Conservation (phyloP, 176 grass and related monocot species). For the Carex myosuroides region DNA sequence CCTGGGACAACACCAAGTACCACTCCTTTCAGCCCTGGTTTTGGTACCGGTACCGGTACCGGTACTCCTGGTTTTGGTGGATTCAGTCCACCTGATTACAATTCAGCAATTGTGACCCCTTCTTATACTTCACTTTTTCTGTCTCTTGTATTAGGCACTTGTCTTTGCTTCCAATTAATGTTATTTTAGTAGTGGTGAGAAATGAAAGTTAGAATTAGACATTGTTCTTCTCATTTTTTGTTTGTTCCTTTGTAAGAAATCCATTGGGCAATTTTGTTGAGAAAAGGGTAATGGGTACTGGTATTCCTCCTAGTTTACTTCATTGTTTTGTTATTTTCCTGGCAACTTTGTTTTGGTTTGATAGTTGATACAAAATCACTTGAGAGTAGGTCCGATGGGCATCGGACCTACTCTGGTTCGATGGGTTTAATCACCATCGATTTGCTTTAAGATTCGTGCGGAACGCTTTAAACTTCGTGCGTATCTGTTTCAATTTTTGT, state of each 20-base stretch:
- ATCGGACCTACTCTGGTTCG: no score
- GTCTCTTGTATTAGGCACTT: constrained; percentile 1
- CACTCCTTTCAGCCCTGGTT: neutral
- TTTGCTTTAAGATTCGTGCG: no score
- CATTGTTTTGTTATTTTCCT: neutral
- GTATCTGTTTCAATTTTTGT: no score
- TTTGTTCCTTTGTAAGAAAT: constrained; percentile 18
- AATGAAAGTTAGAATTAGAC: constrained; percentile 1
- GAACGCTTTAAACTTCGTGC: no score
- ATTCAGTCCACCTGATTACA: constrained; percentile 20
- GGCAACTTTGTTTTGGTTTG: neutral
- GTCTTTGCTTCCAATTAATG: constrained; percentile 1
- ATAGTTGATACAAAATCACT: neutral
- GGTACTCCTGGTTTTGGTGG: constrained; percentile 11
- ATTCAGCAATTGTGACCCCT: neutral
- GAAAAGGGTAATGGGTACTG: neutral
- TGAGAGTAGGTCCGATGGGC: no score
- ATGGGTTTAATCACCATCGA: no score
- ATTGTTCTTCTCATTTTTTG: neutral
- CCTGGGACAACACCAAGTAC: neutral
- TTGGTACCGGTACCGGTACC: neutral
- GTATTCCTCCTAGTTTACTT: neutral
- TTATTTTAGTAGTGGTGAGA: neutral
- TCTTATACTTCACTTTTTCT: neutral
- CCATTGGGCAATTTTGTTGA: constrained; percentile 12